phyloP scores from a whole-genome alignment of 2,329 filamentous ascomycete species.

The Hyphodiscus sp. region DNA sequence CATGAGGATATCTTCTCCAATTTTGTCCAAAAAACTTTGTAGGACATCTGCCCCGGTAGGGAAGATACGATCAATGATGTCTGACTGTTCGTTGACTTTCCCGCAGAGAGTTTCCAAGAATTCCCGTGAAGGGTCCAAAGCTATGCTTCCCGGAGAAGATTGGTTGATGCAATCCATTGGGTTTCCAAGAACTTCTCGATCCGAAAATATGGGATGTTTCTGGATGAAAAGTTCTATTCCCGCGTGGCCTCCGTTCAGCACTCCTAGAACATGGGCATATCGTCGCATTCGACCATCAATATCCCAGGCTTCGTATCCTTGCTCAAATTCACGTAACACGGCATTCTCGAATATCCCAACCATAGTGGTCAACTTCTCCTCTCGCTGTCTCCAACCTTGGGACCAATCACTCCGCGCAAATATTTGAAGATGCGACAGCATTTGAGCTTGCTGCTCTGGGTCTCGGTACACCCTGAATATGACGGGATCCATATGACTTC shows the following conservation, averaged over 20 bases:
- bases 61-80: conserved; percentile 77
- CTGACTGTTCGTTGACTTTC: conserved; percentile 77
- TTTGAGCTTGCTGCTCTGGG: conserved; percentile 83
- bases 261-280: conserved; percentile 80
- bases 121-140: conserved; percentile 69
- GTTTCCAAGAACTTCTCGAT: conserved; percentile 63
- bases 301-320: conserved; percentile 84
- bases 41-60: conserved; percentile 63
- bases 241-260: conserved; percentile 72
- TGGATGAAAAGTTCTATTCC: conserved; percentile 82
- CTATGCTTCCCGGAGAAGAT: conserved; percentile 58
- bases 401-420: conserved; percentile 81
- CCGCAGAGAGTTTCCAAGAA: conserved; percentile 73
- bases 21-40: conserved; percentile 71
- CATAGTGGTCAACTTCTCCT: conserved; percentile 68
- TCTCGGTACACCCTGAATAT: conserved; percentile 83
- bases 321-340: conserved; percentile 84
- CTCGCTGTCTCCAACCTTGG: conserved; percentile 63
- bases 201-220: conserved; percentile 77
- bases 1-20: conserved; percentile 73
- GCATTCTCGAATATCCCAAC: conserved; percentile 82
- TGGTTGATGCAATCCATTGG: conserved; percentile 77
- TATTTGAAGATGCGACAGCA: conserved; percentile 71
- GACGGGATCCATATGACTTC: conserved; percentile 70
- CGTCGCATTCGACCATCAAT: conserved; percentile 82